Conservation (phyloP, 192 early-diverging fungal species). For the Cladochytrium replicatum region DNA sequence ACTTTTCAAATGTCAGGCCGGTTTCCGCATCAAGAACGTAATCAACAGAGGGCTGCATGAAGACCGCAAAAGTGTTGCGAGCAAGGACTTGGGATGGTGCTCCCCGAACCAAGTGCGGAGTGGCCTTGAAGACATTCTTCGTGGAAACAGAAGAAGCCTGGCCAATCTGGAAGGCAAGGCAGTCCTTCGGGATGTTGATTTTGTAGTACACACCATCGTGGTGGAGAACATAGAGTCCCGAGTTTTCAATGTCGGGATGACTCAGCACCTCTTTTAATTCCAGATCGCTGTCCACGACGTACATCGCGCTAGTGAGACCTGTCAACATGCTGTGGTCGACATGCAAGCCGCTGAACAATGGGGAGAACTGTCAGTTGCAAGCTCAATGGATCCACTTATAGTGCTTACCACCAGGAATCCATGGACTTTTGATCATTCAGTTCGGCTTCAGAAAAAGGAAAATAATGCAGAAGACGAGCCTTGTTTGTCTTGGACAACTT, state of each 20-base stretch:
- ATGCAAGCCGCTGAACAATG: conserved; percentile 62
- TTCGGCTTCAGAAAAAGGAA: conserved; percentile 28
- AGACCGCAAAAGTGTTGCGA: conserved; percentile 61
- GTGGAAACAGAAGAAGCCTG: conserved; percentile 48
- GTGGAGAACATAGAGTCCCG: conserved; percentile 52
- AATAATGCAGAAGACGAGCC: conserved; percentile 60
- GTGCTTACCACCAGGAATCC: conserved; percentile 65
- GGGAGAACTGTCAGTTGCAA: no score
- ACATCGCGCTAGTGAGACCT: conserved; percentile 56
- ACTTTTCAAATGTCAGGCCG: conserved; percentile 38
- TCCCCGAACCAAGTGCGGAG: conserved; percentile 57
- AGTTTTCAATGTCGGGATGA: conserved; percentile 27
- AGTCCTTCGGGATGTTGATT: conserved; percentile 48
- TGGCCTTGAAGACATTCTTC: conserved; percentile 43
- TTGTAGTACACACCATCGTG: conserved; percentile 33
- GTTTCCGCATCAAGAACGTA: conserved; percentile 21
- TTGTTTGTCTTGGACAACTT: conserved; percentile 41
- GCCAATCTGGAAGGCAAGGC: conserved; percentile 59
- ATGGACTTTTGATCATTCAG: conserved; percentile 18
- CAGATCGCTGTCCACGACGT: conserved; percentile 30
- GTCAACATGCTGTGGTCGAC: conserved; percentile 52
- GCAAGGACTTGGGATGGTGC: conserved; percentile 33
- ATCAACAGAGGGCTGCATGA: conserved; percentile 56
- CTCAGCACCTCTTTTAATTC: conserved; percentile 9
- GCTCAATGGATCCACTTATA: no score